Evolutionary conservation across 1,139 yeast species (phyloP).

Genomic region (Torulaspora pretoriensis): DNA sequence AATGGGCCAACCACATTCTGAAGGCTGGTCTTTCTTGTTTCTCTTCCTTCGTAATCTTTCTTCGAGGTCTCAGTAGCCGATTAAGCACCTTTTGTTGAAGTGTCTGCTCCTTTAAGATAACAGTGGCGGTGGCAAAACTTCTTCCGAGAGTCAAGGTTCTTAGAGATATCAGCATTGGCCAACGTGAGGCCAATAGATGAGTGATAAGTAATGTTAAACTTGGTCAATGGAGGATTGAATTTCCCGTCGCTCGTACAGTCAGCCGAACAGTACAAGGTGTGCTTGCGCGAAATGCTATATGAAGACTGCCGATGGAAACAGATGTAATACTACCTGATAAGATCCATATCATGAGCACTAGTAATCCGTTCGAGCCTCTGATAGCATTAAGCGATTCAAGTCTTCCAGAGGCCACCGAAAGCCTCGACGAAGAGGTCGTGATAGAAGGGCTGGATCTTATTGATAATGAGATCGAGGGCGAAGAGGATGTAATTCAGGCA

Average conservation of each 20-base stretch:
- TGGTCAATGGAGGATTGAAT: neutral
- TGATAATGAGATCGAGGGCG: constrained; percentile 7
- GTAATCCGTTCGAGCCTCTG: constrained; percentile 5
- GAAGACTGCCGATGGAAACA: neutral
- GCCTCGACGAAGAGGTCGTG: constrained; percentile 1
- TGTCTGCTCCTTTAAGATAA: constrained; percentile 1
- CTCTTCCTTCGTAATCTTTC: constrained; percentile 8
- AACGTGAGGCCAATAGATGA: neutral
- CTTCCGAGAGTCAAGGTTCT: neutral
- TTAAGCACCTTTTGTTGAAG: constrained; percentile 7
- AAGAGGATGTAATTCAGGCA: constrained; percentile 8
- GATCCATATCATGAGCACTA: constrained; percentile 1
- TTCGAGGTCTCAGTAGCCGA: constrained; percentile 6
- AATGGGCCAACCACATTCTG: constrained; percentile 11
- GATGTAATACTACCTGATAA: neutral
- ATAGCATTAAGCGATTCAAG: neutral
- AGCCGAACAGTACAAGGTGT: neutral
- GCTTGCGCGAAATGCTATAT: neutral
- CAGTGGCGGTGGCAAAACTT: constrained; percentile 1
- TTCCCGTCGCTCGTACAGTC: constrained; percentile 1
- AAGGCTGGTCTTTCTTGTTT: constrained; percentile 5
- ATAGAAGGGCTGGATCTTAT: constrained; percentile 1
- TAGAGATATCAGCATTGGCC: neutral
- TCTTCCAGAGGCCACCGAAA: neutral
- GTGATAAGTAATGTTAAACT: neutral